Evolutionary conservation across 192 early-diverging fungal genomes (phyloP).

Genomic region (Linderina pennispora): DNA sequence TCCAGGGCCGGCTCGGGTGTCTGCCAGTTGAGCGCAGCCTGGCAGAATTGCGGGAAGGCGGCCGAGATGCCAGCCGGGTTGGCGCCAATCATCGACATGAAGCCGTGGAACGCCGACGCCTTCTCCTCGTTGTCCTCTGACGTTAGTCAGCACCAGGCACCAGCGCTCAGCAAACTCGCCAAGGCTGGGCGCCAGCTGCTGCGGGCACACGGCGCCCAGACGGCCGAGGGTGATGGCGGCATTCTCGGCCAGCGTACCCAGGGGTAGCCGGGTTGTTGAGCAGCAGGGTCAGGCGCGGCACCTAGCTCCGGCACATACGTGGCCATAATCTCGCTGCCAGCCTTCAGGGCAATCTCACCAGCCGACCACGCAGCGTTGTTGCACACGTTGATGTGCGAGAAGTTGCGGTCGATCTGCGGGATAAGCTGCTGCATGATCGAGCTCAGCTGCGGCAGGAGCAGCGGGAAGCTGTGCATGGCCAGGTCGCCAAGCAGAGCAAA

Average conservation of each 20-base stretch:
- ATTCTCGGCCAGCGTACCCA: constrained; percentile 84
- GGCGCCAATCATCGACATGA: constrained; percentile 86
- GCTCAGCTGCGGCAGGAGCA: constrained; percentile 73
- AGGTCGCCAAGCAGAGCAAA: constrained; percentile 97
- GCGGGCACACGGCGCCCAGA: constrained; percentile 81
- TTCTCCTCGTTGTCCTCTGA: constrained; percentile 97
- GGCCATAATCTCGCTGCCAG: constrained; percentile 63
- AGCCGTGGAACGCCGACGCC: constrained; percentile 89
- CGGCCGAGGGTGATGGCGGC: constrained; percentile 97
- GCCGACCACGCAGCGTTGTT: constrained; percentile 99
- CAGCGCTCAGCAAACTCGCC: constrained; percentile 77
- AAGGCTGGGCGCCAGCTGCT: constrained; percentile 78
- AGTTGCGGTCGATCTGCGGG: constrained; percentile 58
- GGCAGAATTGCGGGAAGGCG: constrained; percentile 70
- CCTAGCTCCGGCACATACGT: constrained; percentile 72
- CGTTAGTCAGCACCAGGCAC: constrained; percentile 69
- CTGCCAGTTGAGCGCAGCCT: constrained; percentile 74
- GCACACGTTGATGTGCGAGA: constrained; percentile 67
- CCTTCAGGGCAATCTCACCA: constrained; percentile 92
- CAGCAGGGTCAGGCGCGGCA: constrained; percentile 81
- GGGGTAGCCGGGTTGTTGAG: constrained; percentile 63
- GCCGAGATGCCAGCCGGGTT: constrained; percentile 82
- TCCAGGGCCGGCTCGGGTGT: constrained; percentile 44
- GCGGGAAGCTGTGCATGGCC: constrained; percentile 81
- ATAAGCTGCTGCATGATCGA: constrained; percentile 79